A percentile compares a stretch with the other conserved stretches of the same genome.
Conservation (phyloP, 2,329 filamentous ascomycete species). For the Claviceps spartinae region DNA sequence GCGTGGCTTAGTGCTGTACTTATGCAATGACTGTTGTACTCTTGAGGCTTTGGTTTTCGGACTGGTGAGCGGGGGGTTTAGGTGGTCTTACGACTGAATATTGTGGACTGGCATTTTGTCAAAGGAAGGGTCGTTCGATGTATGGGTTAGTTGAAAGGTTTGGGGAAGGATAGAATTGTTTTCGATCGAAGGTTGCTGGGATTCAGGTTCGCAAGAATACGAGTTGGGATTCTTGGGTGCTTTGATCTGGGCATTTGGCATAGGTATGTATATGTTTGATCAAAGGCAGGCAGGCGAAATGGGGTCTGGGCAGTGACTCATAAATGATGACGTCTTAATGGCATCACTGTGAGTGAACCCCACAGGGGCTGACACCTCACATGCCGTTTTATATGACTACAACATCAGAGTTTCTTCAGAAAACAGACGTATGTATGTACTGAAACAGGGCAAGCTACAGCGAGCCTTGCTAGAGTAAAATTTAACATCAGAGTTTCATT, state of each 20-base stretch:
- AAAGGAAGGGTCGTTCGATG: neutral
- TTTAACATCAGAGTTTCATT: no score
- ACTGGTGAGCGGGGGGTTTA: neutral
- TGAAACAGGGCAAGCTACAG: no score
- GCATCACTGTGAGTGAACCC: neutral
- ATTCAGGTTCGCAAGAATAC: no score
- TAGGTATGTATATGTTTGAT: neutral
- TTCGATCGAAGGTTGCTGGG: neutral
- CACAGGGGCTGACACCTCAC: neutral
- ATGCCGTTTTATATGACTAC: no score
- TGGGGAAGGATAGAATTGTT: neutral
- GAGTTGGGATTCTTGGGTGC: no score
- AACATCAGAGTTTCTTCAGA: no score
- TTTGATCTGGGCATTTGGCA: no score
- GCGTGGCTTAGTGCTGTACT: neutral
- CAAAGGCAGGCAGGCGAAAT: neutral
- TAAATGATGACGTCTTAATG: neutral
- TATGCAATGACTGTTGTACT: neutral
- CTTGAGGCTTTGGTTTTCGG: neutral
- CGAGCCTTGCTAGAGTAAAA: no score
- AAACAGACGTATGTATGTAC: no score
- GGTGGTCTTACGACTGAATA: slow-evolving; percentile 1
- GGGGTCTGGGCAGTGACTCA: neutral
- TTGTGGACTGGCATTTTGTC: slow-evolving; percentile 3
- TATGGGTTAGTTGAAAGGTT: neutral